These are phyloP conservation scores for Hexamita inflata DNA, from an alignment of 208 protist genomes.

Conservation along the genomic window DNA sequence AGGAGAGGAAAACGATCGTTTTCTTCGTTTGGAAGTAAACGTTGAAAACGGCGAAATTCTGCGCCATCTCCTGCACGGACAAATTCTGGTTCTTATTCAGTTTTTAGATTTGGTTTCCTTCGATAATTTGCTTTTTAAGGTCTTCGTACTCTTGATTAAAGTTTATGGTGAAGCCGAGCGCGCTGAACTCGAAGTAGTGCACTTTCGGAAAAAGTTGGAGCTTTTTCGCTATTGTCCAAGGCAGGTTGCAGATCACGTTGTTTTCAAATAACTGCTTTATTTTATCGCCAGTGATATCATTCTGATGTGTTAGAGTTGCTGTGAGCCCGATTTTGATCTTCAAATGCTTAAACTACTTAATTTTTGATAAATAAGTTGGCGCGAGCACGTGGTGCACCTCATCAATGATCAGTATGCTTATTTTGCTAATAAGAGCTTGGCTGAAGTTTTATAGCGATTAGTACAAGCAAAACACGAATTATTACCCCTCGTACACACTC, in stretches of 20 bases:
- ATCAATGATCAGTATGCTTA: not conserved
- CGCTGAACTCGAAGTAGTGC: not conserved
- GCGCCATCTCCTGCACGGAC: not conserved
- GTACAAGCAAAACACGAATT: slow-evolving; percentile 1
- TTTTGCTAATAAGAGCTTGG: not conserved
- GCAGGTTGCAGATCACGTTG: not conserved
- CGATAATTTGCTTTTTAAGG: not conserved
- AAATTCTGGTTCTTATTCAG: not conserved
- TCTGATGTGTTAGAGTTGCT: slow-evolving; percentile 7
- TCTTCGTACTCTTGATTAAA: not conserved
- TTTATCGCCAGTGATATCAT: not conserved
- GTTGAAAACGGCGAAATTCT: not conserved
- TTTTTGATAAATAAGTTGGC: not conserved
- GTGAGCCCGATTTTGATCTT: not conserved
- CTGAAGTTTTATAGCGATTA: not conserved
- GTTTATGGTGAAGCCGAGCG: not conserved
- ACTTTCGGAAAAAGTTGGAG: slow-evolving; percentile 7
- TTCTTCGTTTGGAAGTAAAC: not conserved
- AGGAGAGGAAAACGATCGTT: slow-evolving; percentile 3
- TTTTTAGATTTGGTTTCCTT: not conserved
- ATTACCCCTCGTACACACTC: not conserved
- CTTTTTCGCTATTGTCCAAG: slow-evolving; percentile 8
- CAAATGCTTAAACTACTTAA: not conserved
- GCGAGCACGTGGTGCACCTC: slow-evolving; percentile 16
- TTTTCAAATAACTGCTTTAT: slow-evolving; percentile 11